Conservation (phyloP, 768 basidiomycete species). For the Amanita molliuscula region DNA sequence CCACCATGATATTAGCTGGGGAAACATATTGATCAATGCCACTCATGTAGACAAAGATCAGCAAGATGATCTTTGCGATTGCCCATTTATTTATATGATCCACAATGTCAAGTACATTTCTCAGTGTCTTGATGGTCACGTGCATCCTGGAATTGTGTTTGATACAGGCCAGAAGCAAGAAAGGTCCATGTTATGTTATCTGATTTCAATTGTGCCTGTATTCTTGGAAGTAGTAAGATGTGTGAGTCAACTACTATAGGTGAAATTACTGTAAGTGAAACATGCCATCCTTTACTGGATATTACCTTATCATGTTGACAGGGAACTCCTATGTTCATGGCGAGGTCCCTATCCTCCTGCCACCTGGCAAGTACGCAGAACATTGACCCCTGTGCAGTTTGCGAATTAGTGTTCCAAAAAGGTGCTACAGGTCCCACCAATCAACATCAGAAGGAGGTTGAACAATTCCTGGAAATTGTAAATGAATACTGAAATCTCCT, state of each 20-base stretch:
- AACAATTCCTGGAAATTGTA: too few relatives aligned
- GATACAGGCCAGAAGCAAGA: too few relatives aligned
- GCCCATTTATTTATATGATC: too few relatives aligned
- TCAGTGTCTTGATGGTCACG: too few relatives aligned
- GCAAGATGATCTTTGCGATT: too few relatives aligned
- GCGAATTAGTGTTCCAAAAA: background rate
- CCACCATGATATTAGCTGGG: conserved; percentile 3
- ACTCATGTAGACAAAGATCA: background rate
- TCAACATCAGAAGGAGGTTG: background rate
- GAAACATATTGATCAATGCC: background rate
- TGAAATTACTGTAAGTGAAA: conserved; percentile 1
- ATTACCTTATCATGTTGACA: background rate
- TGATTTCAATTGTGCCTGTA: too few relatives aligned
- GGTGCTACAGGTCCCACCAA: conserved; percentile 1
- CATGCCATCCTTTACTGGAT: background rate
- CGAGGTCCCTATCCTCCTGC: background rate
- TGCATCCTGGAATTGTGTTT: too few relatives aligned
- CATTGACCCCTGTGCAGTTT: background rate
- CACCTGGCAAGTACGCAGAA: background rate
- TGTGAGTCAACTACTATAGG: conserved; percentile 3
- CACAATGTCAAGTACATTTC: too few relatives aligned
- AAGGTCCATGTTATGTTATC: too few relatives aligned
- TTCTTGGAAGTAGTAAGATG: too few relatives aligned
- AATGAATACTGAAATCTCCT: background rate
- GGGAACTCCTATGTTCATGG: conserved; percentile 3